Evolutionary conservation across 2,329 filamentous ascomycete genomes (phyloP), one percentile per base, ranked within the genome.

Genomic region (Reticulascus tulasneorum): DNA sequence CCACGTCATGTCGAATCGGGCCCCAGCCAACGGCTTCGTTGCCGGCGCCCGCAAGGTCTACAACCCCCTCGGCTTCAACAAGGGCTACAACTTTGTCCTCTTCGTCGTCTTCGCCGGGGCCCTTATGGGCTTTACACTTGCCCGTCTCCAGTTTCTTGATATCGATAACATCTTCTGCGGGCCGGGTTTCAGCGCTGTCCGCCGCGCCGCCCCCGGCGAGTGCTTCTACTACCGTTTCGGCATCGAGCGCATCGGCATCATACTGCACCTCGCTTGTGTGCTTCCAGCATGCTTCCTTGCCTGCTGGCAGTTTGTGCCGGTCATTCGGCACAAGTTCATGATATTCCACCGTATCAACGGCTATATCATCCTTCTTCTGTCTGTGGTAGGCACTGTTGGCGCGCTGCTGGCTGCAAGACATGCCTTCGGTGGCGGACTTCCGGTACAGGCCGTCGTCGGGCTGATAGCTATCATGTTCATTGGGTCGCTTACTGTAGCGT

Each of bases 341-440:
- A 38, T 74, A 3, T 52, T 79, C 20, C 79, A 83, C 50, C 70
- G 78, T 1, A 62, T 82, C 38, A 75, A 71, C 34, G 79, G 79
- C 2, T 79, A 81, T 45, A 17, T 69, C 8, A 53, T 77, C 32
- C 42, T 75, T 1, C 29, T 72, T 0, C 57, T 82, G 1, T 56
- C 69, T 8, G 16, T 72, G 0, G 26, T 68, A 6, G 59, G 59
- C 5, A 67, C 69, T 2, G 60, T 58, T 0, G 71, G 71, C 0
- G 73, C 67, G 0, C 37, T 79, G 1, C 71, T 80, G 61, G 68
- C 78, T 13, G 58, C 60, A 0, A 60, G 66, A 0, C 62, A 60
- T 24, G 55, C 71, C 0, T 72, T 77, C 36, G 75, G 77, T 3
- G 77, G 78, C 3, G 62, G 59, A 0, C 21, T 75, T 0, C 66